Base-by-base conservation (phyloP, 495 filamentous ascomycete genomes). In the Podospora pseudocomata region DNA sequence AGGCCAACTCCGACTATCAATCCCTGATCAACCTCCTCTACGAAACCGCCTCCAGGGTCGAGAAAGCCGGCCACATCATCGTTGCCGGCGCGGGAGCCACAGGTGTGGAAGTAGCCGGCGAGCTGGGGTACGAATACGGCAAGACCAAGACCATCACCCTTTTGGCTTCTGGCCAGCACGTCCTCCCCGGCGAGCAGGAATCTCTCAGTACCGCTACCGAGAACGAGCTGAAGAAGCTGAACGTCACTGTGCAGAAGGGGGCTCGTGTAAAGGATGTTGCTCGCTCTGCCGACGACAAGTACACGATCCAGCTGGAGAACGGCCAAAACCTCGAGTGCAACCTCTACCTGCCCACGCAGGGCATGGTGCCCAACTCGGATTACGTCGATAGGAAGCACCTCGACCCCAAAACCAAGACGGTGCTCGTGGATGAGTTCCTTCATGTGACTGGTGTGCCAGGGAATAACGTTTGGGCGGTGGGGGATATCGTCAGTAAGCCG, bases 301-400 rank as follows among this genome's bases (percentile, higher is more conserved):
- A 49, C 39, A 49, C 39, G 9, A 68, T 84, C 27, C 64, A 68
- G 23, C 76, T 84, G 19, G 60, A 75, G 56, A 70, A 60, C 70
- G 80, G 81, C 71, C 77, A 83, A 64, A 80, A 71, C 49, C 63
- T 84, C 64, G 62, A 67, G 0, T 84, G 85, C 0, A 88, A 90
- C 72, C 64, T 90, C 19, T 90, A 89, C 77, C 83, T 91, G 63
- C 84, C 89, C 3, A 87, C 87, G 2, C 86, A 82, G 64, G 89
- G 89, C 23, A 79, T 84, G 13, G 57, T 81, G 0, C 86, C 89
- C 57, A 91, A 91, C 80, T 86, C 84, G 59, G 80, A 79, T 19
- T 91, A 85, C 77, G 72, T 91, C 20, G 80, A 86, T 4, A 71
- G 75, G 11, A 68, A 78, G 27, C 75, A 86, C 59, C 80, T 90